Conservation (phyloP, 1,284 basidiomycete species). For the Fistulina hepatica region DNA sequence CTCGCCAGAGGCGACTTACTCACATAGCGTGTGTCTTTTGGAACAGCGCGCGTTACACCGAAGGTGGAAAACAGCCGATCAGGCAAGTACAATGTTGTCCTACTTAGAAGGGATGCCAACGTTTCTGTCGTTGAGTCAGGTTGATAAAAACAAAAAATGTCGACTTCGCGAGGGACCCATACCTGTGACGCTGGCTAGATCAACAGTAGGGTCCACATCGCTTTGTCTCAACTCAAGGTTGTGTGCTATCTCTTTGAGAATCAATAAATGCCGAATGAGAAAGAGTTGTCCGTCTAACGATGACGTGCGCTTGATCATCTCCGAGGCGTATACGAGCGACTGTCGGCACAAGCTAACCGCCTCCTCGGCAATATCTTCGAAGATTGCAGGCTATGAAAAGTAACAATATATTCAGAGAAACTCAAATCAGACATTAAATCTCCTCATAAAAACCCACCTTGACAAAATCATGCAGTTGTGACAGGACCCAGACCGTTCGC, state of each 20-base stretch:
- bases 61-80: conserved; percentile 55
- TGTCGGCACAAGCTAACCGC: conserved; percentile 72
- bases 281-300: conserved; percentile 69
- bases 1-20: background rate
- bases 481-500: conserved; percentile 80
- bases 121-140: conserved; percentile 40
- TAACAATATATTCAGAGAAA: background rate
- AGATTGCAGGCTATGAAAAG: conserved; percentile 64
- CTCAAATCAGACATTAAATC: too few relatives aligned
- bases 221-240: conserved; percentile 57
- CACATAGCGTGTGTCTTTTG: too few relatives aligned
- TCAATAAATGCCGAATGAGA: conserved; percentile 80
- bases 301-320: conserved; percentile 43
- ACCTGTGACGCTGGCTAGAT: conserved; percentile 46
- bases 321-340: conserved; percentile 64
- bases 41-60: conserved; percentile 48
- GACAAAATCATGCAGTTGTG: conserved; percentile 81
- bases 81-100: conserved; percentile 62
- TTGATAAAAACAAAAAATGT: background rate
- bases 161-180: conserved; percentile 14
- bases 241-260: conserved; percentile 80
- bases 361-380: conserved; percentile 89
- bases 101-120: conserved; percentile 59
- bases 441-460: conserved; percentile 60
- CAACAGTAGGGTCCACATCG: conserved; percentile 25